Evolutionary conservation across 495 filamentous ascomycete genomes (phyloP), one percentile per base, ranked within the genome.

Genomic region (Staphylotrichum tortipilum): DNA sequence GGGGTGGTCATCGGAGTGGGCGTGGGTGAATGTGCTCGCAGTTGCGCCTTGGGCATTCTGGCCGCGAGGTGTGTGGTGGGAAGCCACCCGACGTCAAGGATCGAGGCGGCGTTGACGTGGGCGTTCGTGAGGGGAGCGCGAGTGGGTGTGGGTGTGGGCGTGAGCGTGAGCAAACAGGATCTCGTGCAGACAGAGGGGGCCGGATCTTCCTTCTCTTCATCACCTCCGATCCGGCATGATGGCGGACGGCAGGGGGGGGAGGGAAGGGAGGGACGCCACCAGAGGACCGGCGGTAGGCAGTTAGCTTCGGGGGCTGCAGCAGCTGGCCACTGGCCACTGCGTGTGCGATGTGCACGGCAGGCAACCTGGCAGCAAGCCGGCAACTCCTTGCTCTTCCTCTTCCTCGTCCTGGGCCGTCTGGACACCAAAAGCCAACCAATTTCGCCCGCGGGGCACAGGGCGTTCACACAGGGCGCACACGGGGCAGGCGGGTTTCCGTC

Each of bases 21-120:
- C 44, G 62, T 58, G 46, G 69, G 66, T 51, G 70, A 70, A 45
- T 56, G 66, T 66, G 60, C 54, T 62, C 67, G 61, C 58, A 66
- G 62, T 54, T 65, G 67, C 57, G 71, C 56, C 44, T 42, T 69
- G 62, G 64, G 61, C 70, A 74, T 75, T 63, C 65, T 71, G 66
- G 61, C 64, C 57, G 53, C 47, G 35, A 22, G 41, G 38, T 37
- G 39, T 44, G 42, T 40, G 45, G 41, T n/a, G n/a, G n/a, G n/a
- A n/a, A n/a, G n/a, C n/a, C n/a, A n/a, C n/a, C n/a, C n/a, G n/a
- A n/a, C n/a, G n/a, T n/a, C n/a, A n/a, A n/a, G n/a, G n/a, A n/a
- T n/a, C n/a, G n/a, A n/a, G n/a, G n/a, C n/a, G n/a, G n/a, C n/a
- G n/a, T n/a, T n/a, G n/a, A n/a, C n/a, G n/a, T n/a, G n/a, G n/a